phyloP scores from a whole-genome alignment of 352 stramenopile genomes.

The Thalassiosira mediterranea region DNA sequence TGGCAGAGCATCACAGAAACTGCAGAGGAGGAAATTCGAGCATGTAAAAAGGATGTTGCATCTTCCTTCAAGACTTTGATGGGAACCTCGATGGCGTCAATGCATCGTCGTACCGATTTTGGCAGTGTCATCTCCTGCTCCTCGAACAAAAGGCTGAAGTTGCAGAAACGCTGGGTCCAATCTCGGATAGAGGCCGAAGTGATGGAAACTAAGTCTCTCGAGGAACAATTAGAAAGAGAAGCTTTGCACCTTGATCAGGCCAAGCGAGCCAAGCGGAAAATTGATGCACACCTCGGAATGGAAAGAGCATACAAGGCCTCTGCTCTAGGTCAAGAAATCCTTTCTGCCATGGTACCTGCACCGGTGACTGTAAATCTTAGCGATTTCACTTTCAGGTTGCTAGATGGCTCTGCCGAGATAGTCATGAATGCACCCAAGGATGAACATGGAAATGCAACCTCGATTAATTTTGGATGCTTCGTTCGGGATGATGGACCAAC shows the following conservation, averaged over 20 bases:
- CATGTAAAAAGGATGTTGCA: constrained; percentile 5
- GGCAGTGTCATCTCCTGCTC: neutral
- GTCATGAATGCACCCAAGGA: constrained; percentile 27
- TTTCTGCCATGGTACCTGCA: constrained; percentile 16
- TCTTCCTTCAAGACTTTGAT: constrained; percentile 11
- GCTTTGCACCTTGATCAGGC: constrained; percentile 16
- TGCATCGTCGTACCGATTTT: constrained; percentile 6
- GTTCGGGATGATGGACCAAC: constrained; percentile 33
- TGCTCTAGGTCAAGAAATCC: constrained; percentile 27
- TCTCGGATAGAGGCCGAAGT: constrained; percentile 19
- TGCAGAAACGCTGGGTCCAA: constrained; percentile 6
- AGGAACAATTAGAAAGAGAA: constrained; percentile 35
- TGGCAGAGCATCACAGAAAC: constrained; percentile 12
- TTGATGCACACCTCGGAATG: constrained; percentile 26
- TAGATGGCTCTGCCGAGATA: constrained; percentile 43
- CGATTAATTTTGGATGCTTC: constrained; percentile 33
- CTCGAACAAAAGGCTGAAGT: neutral
- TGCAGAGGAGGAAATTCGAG: neutral
- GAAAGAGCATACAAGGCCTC: constrained; percentile 28
- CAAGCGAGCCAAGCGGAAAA: constrained; percentile 24
- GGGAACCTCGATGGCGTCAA: constrained; percentile 4
- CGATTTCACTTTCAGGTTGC: constrained; percentile 35
- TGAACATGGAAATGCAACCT: constrained; percentile 6
- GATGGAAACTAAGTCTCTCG: constrained; percentile 30
- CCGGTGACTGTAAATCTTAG: constrained; percentile 14